phyloP scores from a whole-genome alignment of 106 monocot genomes.

The Dioscorea alata region DNA sequence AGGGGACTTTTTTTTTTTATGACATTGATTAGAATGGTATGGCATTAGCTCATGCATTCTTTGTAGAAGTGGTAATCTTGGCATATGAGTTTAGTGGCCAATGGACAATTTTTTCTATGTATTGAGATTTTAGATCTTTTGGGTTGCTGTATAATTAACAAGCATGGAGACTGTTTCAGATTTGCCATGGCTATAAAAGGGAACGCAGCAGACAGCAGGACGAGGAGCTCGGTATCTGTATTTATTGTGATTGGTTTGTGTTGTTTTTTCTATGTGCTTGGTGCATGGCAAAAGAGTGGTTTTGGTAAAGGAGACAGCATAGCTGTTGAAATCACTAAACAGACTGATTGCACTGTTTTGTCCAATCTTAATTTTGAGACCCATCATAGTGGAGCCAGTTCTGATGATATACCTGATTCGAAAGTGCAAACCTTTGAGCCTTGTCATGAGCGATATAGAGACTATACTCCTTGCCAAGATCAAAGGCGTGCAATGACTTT shows the following conservation, averaged over 20 bases:
- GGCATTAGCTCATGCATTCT: no score
- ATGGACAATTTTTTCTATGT: no score
- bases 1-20: no score
- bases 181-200: constrained; percentile 32
- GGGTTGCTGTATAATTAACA: no score
- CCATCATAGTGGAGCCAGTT: background rate
- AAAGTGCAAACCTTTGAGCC: constrained; percentile 4
- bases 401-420: background rate
- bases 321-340: constrained; percentile 36
- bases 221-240: constrained; percentile 34
- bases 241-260: constrained; percentile 36
- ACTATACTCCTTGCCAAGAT: constrained; percentile 20
- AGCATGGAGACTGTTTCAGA: background rate
- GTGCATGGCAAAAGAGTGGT: constrained; percentile 47
- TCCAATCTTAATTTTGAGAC: constrained; percentile 24
- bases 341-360: constrained; percentile 31
- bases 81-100: no score
- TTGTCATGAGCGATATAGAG: constrained; percentile 3
- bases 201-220: constrained; percentile 22
- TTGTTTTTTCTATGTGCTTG: constrained; percentile 46
- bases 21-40: no score
- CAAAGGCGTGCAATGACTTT: constrained; percentile 16
- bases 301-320: constrained; percentile 58
- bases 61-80: no score
- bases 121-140: no score